Conservation (phyloP, 306 rosid species). For the Cicer arietinum region DNA sequence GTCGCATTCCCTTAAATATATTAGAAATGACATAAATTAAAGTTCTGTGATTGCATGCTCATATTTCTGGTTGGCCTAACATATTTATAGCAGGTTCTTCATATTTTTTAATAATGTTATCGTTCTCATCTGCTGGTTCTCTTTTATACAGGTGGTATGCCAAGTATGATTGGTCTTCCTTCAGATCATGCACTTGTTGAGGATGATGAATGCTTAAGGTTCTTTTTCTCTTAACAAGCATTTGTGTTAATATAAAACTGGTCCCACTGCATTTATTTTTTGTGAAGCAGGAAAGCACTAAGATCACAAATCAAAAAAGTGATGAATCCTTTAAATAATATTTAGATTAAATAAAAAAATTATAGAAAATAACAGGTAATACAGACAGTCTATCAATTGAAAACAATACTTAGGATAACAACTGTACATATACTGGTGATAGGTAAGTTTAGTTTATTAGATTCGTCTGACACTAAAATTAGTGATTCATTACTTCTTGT, state of each 20-base stretch:
- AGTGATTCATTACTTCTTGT: neutral
- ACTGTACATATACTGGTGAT: neutral
- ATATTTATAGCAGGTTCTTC: slow-evolving; percentile 26
- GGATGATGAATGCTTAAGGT: slow-evolving; percentile 93
- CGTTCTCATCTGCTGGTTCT: slow-evolving; percentile 36
- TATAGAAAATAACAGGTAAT: slow-evolving; percentile 32
- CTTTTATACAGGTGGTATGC: slow-evolving; percentile 70
- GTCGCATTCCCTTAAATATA: slow-evolving; percentile 1
- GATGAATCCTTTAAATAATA: slow-evolving; percentile 2
- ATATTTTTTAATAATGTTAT: slow-evolving; percentile 1
- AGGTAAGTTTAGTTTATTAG: slow-evolving; percentile 11
- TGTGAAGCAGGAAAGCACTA: slow-evolving; percentile 37
- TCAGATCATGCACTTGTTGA: slow-evolving; percentile 89
- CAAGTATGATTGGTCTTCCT: slow-evolving; percentile 91
- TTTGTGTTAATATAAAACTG: slow-evolving; percentile 28
- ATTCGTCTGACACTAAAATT: neutral
- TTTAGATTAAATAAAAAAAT: slow-evolving; percentile 28
- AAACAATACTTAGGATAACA: slow-evolving; percentile 11
- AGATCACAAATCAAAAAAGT: slow-evolving; percentile 2
- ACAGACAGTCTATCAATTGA: slow-evolving; percentile 24
- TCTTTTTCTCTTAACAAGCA: slow-evolving; percentile 41
- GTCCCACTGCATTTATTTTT: neutral
- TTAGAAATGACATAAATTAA: slow-evolving; percentile 7
- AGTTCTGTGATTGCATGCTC: slow-evolving; percentile 13
- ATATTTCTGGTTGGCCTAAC: slow-evolving; percentile 5